Evolutionary conservation across 1,139 yeast genomes (phyloP).

Genomic region (Blastobotrys proliferans): DNA sequence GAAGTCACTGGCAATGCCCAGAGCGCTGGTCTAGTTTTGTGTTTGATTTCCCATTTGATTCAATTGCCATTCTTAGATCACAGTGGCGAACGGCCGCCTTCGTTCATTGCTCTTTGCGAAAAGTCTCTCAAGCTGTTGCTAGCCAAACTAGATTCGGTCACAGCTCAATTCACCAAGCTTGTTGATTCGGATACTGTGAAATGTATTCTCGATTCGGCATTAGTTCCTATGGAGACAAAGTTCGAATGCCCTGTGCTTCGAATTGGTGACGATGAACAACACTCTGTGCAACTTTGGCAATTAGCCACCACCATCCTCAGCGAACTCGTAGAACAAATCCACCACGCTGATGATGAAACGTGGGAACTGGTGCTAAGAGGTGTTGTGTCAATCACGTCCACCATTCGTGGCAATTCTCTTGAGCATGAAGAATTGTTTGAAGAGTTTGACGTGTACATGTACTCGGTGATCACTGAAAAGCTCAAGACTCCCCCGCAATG

Average conservation of each 20-base stretch:
- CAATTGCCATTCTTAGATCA: conserved; percentile 23
- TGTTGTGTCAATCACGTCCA: conserved; percentile 40
- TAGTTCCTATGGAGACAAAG: conserved; percentile 24
- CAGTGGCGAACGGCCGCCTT: conserved; percentile 43
- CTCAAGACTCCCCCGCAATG: conserved; percentile 28
- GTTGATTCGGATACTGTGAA: conserved; percentile 37
- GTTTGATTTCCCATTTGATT: conserved; percentile 22
- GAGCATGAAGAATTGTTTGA: conserved; percentile 39
- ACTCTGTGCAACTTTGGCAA: conserved; percentile 32
- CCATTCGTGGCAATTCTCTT: conserved; percentile 13
- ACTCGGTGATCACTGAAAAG: conserved; percentile 22
- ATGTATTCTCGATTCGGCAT: conserved; percentile 25
- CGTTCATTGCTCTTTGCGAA: conserved; percentile 62
- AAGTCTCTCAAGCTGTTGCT: conserved; percentile 37
- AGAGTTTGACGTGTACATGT: conserved; percentile 46
- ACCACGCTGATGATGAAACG: conserved; percentile 4
- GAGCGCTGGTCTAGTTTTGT: conserved; percentile 19
- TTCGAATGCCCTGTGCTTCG: conserved; percentile 22
- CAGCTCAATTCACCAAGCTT: conserved; percentile 34
- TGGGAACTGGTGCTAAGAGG: conserved; percentile 46
- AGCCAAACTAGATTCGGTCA: conserved; percentile 37
- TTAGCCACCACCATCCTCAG: conserved; percentile 28
- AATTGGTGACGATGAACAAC: conserved; percentile 10
- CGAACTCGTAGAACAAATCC: conserved; percentile 10
- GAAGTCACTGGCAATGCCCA: conserved; percentile 14